Conservation (phyloP, 2,329 filamentous ascomycete species). For the Magnaporthiopsis poae region DNA sequence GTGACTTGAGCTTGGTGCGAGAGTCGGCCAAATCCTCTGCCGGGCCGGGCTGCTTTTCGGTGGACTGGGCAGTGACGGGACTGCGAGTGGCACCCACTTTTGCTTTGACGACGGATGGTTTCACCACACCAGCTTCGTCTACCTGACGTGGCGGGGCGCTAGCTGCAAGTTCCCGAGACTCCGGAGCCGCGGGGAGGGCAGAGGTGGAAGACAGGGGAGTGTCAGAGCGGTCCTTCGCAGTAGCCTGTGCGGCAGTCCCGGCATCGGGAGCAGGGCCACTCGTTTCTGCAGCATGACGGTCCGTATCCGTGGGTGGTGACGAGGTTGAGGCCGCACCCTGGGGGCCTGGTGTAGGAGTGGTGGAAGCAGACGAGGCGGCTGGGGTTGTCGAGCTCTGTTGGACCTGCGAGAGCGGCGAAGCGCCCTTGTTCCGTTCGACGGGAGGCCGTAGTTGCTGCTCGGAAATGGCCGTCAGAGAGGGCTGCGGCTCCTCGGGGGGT, state of each 20-base stretch:
- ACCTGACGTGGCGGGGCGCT: not conserved
- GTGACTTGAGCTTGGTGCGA: not conserved
- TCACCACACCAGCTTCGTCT: not conserved
- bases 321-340: not conserved
- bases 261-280: not conserved
- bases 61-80: not conserved
- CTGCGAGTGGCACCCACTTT: not conserved
- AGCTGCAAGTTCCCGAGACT: not conserved
- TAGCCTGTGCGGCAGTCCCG: not conserved
- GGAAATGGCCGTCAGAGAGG: constrained; percentile 16
- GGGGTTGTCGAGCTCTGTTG: not conserved
- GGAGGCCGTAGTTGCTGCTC: not conserved
- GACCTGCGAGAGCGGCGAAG: not conserved
- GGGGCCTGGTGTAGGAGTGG: not conserved
- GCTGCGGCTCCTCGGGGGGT: constrained; percentile 5
- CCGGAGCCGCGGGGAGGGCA: not conserved
- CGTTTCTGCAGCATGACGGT: not conserved
- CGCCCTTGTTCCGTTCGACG: not conserved
- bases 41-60: not conserved
- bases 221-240: not conserved
- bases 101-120: not conserved
- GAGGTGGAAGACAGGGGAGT: not conserved
- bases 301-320: not conserved
- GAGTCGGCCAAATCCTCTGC: not conserved
- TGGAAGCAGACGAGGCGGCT: not conserved